These are phyloP conservation scores for Diaporthe vaccinii DNA, from an alignment of 2,329 filamentous ascomycete species.

Conservation along the genomic window DNA sequence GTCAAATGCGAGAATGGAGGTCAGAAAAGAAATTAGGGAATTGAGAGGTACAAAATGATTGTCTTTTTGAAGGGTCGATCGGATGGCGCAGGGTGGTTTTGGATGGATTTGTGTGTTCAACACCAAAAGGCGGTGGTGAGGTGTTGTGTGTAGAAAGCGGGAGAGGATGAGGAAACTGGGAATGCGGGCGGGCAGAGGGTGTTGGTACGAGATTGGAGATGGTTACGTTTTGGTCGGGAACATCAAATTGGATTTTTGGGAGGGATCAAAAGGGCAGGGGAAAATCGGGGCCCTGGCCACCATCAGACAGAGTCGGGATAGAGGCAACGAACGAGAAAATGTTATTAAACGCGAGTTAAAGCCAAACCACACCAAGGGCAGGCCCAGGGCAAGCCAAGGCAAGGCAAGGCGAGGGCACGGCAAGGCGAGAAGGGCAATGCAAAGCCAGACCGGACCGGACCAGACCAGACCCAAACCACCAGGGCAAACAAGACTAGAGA, in stretches of 20 bases:
- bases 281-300: constrained; percentile 62
- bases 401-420: constrained; percentile 34
- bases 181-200: constrained; percentile 52
- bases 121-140: constrained; percentile 46
- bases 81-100: constrained; percentile 48
- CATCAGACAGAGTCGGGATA: constrained; percentile 41
- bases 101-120: constrained; percentile 47
- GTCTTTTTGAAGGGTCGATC: constrained; percentile 53
- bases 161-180: constrained; percentile 48
- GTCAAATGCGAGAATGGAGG: constrained; percentile 44
- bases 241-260: constrained; percentile 58
- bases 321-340: constrained; percentile 41
- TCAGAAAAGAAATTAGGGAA: constrained; percentile 48
- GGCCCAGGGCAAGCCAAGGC: constrained; percentile 11
- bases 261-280: constrained; percentile 52
- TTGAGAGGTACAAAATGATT: constrained; percentile 52
- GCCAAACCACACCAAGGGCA: constrained; percentile 40
- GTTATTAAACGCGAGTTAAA: constrained; percentile 51
- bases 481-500: constrained; percentile 23
- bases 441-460: constrained; percentile 20
- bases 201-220: constrained; percentile 57
- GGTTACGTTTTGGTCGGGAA: constrained; percentile 63
- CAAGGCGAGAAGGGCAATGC: constrained; percentile 11
- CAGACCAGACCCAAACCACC: constrained; percentile 35
- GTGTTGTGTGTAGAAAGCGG: constrained; percentile 47